Evolutionary conservation across 1,139 yeast genomes (phyloP), one percentile per base, ranked within the genome.

Genomic region (Suhomyces bolitotheri): DNA sequence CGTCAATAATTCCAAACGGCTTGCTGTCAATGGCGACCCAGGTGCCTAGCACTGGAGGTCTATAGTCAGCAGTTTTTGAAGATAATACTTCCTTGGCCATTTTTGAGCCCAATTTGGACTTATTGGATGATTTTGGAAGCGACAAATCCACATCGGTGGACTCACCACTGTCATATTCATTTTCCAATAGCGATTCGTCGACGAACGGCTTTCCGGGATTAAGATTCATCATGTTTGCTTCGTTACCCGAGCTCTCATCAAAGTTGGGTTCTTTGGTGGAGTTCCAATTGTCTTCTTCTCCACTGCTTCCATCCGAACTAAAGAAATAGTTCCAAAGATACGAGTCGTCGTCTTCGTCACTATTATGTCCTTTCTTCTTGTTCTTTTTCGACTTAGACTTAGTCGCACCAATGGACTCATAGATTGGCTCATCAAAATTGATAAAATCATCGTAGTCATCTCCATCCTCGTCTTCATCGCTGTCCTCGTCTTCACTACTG

Each of bases 1-100:
- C 97, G 57, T 92, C 97, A 50, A 92, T 90, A 40, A 92, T 88
- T 17, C 96, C 95, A 60, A 85, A 88, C 0, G 96, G 97, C 49
- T 87, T 81, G 34, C 77, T 76, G 41, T 81, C 86, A 4, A 74
- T 57, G 17, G 96, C 85, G 10, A 82, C 79, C 95, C 97, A 92
- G 1, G 96, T 83, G 0, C 97, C 97, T 40, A 92, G 67, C 16
- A 87, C 76, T 2, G 98, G 98, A 2, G 97, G 97, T 36, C 95
- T 68, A 43, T 90, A 80, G 38, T 90, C 90, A 19, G 86, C 82
- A 6, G 84, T 81, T 34, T 89, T 83, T 1, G 95, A 82, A 7
- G 95, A 83, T 14, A 92, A 72, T 9, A 92, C 88, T 57, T 92
- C 97, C 46, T 92, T 89, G 2, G 92, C 90, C 43, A 85, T 79